A percentile compares a stretch with the other conserved stretches of the same genome.
phyloP scores from a whole-genome alignment of 192 early-diverging fungal species.

The Coemansia interrupta region DNA sequence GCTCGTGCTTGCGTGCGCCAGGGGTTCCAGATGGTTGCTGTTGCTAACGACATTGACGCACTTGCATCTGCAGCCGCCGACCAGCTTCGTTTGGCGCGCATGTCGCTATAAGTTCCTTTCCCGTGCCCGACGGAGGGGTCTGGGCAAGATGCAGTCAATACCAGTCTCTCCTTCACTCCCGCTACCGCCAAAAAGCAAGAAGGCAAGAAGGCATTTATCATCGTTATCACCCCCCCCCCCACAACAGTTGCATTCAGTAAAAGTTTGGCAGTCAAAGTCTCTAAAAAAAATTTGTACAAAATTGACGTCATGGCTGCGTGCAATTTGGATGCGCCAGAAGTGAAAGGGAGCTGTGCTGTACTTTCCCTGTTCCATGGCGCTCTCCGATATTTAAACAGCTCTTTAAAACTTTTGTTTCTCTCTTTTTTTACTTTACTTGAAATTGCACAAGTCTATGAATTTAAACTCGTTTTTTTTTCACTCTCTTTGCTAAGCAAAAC shows the following conservation, averaged over 20 bases:
- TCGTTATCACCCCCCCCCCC: no score
- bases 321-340: no score
- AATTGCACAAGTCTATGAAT: not conserved
- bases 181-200: no score
- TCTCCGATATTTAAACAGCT: not conserved
- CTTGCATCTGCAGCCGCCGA: constrained; percentile 31
- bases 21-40: constrained; percentile 40
- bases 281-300: no score
- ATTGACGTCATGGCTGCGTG: no score
- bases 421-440: not conserved
- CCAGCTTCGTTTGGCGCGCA: constrained; percentile 32
- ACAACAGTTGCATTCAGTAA: no score
- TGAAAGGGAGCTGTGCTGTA: not conserved
- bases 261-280: no score
- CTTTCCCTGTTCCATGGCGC: not conserved
- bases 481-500: not conserved
- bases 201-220: no score
- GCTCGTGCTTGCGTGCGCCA: constrained; percentile 20
- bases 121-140: no score
- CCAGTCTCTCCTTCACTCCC: no score
- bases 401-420: not conserved
- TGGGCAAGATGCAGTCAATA: no score
- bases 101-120: no score
- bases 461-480: not conserved
- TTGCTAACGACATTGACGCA: constrained; percentile 31